A percentile compares a stretch with the other conserved stretches of the same genome.
These are phyloP conservation scores for Cystobasidiaceae sp. DNA, from an alignment of 1,284 basidiomycete species.

Conservation along the genomic window DNA sequence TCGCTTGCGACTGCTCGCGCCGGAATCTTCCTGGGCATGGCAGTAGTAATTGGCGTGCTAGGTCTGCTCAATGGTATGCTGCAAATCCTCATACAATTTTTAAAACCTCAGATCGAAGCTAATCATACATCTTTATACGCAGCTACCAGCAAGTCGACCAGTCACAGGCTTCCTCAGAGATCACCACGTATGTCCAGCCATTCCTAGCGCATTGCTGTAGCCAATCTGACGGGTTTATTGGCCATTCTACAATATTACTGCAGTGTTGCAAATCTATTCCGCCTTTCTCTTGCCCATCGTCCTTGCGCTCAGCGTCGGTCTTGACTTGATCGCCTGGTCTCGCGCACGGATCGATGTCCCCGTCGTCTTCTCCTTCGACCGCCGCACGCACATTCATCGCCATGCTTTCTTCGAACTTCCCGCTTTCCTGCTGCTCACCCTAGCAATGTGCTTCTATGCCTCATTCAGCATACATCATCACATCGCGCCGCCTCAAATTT, in stretches of 20 bases:
- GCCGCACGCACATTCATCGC: conserved; percentile 67
- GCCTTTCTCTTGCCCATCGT: conserved; percentile 67
- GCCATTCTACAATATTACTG: no score
- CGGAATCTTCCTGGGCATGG: conserved; percentile 64
- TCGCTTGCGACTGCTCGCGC: conserved; percentile 58
- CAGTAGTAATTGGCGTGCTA: neutral
- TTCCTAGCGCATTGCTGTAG: neutral
- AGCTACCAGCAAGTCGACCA: neutral
- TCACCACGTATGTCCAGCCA: neutral
- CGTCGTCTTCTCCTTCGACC: conserved; percentile 84
- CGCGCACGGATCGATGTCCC: conserved; percentile 73
- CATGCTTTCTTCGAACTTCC: conserved; percentile 80
- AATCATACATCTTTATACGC: neutral
- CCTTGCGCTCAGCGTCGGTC: conserved; percentile 66
- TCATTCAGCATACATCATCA: neutral
- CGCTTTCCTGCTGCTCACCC: conserved; percentile 52
- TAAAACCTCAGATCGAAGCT: neutral
- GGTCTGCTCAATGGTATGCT: neutral
- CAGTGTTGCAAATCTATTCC: conserved; percentile 72
- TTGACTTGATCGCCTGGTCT: conserved; percentile 75
- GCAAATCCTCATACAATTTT: neutral
- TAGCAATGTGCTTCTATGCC: neutral
- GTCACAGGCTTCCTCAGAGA: neutral
- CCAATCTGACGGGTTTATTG: no score
- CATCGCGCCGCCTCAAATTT: conserved; percentile 49